Evolutionary conservation across 108 stramenopile genomes (phyloP).

Genomic region (Conticribra guillardii): DNA sequence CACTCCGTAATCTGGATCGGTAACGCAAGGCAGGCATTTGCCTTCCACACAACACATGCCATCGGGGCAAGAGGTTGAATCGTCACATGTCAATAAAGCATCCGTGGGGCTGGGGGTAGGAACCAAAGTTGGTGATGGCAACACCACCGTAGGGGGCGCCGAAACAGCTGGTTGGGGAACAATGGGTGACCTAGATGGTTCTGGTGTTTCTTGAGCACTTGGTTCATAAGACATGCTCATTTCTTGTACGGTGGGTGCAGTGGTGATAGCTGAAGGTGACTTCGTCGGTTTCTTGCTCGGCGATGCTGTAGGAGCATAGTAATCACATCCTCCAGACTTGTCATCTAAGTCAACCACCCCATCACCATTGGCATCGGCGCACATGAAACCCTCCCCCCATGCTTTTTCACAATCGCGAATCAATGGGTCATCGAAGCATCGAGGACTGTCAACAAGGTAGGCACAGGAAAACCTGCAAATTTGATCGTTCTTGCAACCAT

Average conservation of each 20-base stretch:
- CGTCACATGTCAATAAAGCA: conserved; percentile 13
- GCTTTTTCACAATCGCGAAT: conserved; percentile 10
- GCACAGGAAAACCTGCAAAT: conserved; percentile 21
- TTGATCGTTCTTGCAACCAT: conserved; percentile 14
- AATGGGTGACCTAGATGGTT: not conserved
- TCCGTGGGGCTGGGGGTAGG: not conserved
- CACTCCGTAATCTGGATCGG: conserved; percentile 11
- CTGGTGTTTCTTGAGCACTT: not conserved
- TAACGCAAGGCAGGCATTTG: conserved; percentile 8
- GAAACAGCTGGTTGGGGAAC: conserved; percentile 5
- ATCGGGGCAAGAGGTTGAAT: conserved; percentile 20
- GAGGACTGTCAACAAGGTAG: conserved; percentile 20
- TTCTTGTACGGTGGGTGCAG: no score
- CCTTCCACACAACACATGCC: conserved; percentile 22
- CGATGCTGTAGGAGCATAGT: conserved; percentile 13
- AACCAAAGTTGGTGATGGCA: conserved; percentile 1
- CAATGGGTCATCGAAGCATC: conserved; percentile 21
- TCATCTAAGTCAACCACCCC: conserved; percentile 18
- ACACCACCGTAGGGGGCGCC: conserved; percentile 7
- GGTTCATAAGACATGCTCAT: not conserved
- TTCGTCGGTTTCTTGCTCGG: conserved; percentile 4
- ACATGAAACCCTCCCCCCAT: conserved; percentile 16
- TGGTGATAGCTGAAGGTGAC: not conserved
- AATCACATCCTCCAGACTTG: conserved; percentile 27
- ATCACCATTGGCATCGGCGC: conserved; percentile 23